Conservation (phyloP, 352 stramenopile genomes). For the Phytopythium chamaehyphon region DNA sequence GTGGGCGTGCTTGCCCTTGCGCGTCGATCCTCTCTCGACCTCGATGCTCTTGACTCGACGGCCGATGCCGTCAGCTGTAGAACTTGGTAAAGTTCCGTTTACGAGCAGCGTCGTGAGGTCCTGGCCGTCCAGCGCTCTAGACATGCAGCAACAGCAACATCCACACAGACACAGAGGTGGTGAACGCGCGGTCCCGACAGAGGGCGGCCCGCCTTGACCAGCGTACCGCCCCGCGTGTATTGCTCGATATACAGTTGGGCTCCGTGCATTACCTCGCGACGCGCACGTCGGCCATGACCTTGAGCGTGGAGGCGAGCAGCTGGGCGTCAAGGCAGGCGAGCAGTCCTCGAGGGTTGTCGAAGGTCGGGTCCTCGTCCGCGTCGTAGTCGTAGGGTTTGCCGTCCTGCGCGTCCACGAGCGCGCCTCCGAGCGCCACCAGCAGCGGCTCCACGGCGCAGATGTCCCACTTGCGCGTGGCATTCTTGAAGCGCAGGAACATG, state of each 20-base stretch:
- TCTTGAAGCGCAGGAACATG: constrained; percentile 66
- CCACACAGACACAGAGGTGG: not conserved
- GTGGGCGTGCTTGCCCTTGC: constrained; percentile 51
- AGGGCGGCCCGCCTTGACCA: not conserved
- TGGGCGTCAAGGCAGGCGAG: constrained; percentile 39
- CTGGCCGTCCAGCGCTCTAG: constrained; percentile 39
- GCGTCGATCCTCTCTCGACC: constrained; percentile 30
- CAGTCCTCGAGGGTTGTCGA: constrained; percentile 61
- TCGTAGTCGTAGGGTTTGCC: constrained; percentile 64
- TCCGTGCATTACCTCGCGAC: constrained; percentile 47
- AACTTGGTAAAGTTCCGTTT: constrained; percentile 5
- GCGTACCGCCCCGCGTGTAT: no score
- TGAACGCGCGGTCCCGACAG: no score
- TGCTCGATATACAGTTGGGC: no score
- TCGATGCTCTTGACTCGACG: constrained; percentile 10
- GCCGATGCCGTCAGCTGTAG: constrained; percentile 13
- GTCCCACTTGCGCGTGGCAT: constrained; percentile 74
- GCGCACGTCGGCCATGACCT: constrained; percentile 42
- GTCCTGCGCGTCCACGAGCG: constrained; percentile 43
- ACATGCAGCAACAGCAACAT: constrained; percentile 1
- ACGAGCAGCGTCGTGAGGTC: constrained; percentile 50
- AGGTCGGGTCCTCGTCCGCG: constrained; percentile 38
- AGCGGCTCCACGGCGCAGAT: constrained; percentile 72
- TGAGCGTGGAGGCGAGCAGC: constrained; percentile 29
- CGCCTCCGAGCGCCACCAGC: constrained; percentile 48